These are phyloP conservation scores for Paspalum vaginatum DNA, from an alignment of 176 grass and related monocot species.

Conservation along the genomic window DNA sequence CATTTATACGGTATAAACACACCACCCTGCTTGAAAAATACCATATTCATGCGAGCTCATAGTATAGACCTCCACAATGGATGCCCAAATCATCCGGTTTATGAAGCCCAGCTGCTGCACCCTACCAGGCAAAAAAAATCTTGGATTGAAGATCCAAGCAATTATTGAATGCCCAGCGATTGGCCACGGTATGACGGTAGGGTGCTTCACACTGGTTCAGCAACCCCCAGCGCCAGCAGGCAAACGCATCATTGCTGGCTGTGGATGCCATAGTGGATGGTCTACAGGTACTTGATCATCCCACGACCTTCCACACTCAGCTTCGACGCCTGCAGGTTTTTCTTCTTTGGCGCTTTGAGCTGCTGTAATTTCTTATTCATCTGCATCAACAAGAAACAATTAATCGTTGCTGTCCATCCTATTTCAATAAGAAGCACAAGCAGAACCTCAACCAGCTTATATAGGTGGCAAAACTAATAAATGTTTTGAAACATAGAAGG, in stretches of 20 bases:
- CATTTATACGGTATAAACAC: slow-evolving; percentile 43
- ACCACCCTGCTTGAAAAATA: slow-evolving; percentile 15
- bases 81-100: neutral
- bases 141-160: slow-evolving; percentile 39
- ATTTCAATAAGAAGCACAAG: neutral
- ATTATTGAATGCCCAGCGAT: slow-evolving; percentile 35
- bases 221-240: neutral
- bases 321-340: slow-evolving; percentile 93
- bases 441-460: slow-evolving; percentile 10
- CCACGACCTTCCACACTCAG: slow-evolving; percentile 93
- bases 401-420: neutral
- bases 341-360: slow-evolving; percentile 92
- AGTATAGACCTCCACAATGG: neutral
- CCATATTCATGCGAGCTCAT: slow-evolving; percentile 12
- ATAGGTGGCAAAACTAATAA: neutral
- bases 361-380: slow-evolving; percentile 96
- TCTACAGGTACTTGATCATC: slow-evolving; percentile 89
- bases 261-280: neutral
- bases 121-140: slow-evolving; percentile 38
- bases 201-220: slow-evolving; percentile 17
- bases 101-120: slow-evolving; percentile 9
- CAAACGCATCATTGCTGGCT: neutral
- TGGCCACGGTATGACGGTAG: neutral
- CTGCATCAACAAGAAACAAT: slow-evolving; percentile 47
- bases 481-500: neutral